phyloP scores from a whole-genome alignment of 345 rosid species.

The Cochlearia excelsa region DNA sequence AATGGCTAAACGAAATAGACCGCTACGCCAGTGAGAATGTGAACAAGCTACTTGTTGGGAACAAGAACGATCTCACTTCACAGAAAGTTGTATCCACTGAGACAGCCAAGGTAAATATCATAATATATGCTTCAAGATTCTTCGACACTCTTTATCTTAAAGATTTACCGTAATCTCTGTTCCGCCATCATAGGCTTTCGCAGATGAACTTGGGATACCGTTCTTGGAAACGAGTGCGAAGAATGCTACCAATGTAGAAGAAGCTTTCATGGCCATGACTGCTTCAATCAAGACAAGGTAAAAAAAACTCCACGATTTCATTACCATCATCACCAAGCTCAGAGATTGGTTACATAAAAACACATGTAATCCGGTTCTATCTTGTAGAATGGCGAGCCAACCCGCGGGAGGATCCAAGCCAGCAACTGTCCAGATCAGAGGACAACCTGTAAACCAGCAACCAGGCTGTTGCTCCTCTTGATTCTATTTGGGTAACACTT shows the following conservation, averaged over 20 bases:
- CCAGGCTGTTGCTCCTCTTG: constrained; percentile 90
- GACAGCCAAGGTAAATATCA: constrained; percentile 58
- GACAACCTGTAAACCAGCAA: constrained; percentile 93
- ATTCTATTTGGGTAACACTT: constrained; percentile 23
- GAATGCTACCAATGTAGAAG: constrained; percentile 63
- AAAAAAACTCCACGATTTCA: too few relatives aligned
- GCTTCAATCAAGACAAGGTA: constrained; percentile 68
- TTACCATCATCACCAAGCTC: constrained; percentile 27
- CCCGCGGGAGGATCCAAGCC: constrained; percentile 75
- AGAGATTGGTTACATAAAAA: background rate
- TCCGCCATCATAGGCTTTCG: constrained; percentile 54
- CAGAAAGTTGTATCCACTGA: constrained; percentile 66
- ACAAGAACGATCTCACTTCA: constrained; percentile 64
- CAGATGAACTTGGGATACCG: constrained; percentile 72
- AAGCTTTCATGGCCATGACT: constrained; percentile 85
- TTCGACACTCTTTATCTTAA: background rate
- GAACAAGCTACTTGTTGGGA: constrained; percentile 73
- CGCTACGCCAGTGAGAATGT: constrained; percentile 79
- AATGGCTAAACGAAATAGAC: constrained; percentile 72
- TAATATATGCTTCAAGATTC: background rate
- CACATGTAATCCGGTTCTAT: background rate
- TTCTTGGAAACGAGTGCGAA: constrained; percentile 85
- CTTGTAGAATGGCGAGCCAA: constrained; percentile 93
- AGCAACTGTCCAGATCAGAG: constrained; percentile 88
- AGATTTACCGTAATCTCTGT: background rate